These are phyloP conservation scores for Phytophthora pluvialis DNA, from an alignment of 352 stramenopile species.

Conservation along the genomic window DNA sequence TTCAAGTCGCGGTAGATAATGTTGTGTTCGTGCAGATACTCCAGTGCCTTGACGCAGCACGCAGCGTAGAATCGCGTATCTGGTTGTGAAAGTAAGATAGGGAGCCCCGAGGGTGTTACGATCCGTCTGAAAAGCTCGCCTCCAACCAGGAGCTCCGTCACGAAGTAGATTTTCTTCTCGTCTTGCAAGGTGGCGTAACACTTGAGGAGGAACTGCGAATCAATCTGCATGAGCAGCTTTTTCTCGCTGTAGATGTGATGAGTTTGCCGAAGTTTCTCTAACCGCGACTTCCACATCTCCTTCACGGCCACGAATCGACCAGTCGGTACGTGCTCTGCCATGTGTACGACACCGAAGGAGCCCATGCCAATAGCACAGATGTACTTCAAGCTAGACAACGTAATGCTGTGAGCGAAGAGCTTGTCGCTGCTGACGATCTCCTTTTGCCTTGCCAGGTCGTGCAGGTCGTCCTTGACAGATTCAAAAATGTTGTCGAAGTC, in stretches of 20 bases:
- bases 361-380: conserved; percentile 87
- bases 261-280: conserved; percentile 65
- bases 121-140: conserved; percentile 83
- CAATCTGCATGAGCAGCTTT: conserved; percentile 90
- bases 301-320: conserved; percentile 68
- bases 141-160: conserved; percentile 95
- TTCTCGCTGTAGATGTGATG: conserved; percentile 98
- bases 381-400: conserved; percentile 62
- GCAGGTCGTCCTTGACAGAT: conserved; percentile 41
- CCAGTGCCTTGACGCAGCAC: conserved; percentile 66
- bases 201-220: conserved; percentile 97
- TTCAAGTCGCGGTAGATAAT: conserved; percentile 82
- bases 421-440: conserved; percentile 45
- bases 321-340: conserved; percentile 88
- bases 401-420: conserved; percentile 56
- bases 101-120: conserved; percentile 42
- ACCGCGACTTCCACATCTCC: conserved; percentile 42
- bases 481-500: conserved; percentile 70
- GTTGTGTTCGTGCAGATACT: conserved; percentile 77
- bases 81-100: conserved; percentile 70
- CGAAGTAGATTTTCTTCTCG: conserved; percentile 95
- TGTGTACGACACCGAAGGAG: conserved; percentile 95
- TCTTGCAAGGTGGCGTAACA: conserved; percentile 94
- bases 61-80: conserved; percentile 64
- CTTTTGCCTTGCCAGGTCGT: conserved; percentile 41